phyloP scores from a whole-genome alignment of 2,329 filamentous ascomycete genomes.

The Epichloe coenophiala region DNA sequence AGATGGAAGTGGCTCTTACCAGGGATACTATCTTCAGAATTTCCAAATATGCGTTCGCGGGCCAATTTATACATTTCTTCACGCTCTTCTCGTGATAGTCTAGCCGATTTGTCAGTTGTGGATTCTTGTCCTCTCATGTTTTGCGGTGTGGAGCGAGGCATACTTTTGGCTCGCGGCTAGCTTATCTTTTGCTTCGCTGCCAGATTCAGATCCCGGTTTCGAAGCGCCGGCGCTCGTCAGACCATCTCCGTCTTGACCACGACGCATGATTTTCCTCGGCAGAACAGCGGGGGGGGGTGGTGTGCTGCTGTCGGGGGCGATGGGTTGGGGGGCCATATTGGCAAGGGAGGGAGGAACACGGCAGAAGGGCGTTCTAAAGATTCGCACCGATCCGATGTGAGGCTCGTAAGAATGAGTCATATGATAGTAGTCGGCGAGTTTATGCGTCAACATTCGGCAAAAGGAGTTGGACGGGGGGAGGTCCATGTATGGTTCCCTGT shows the following conservation, averaged over 20 bases:
- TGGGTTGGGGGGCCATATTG: slow-evolving; percentile 35
- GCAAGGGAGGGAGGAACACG: slow-evolving; percentile 56
- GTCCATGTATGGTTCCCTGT: slow-evolving; percentile 77
- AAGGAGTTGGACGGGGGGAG: slow-evolving; percentile 87
- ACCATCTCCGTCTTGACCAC: slow-evolving; percentile 52
- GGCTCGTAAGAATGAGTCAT: slow-evolving; percentile 90
- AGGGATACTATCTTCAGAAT: slow-evolving; percentile 50
- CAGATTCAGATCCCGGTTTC: slow-evolving; percentile 72
- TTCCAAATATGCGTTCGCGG: slow-evolving; percentile 79
- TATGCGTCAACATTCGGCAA: slow-evolving; percentile 87
- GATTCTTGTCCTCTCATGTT: neutral
- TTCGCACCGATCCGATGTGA: slow-evolving; percentile 72
- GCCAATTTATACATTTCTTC: slow-evolving; percentile 86
- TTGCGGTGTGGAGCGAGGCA: slow-evolving; percentile 8
- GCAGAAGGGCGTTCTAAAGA: slow-evolving; percentile 79
- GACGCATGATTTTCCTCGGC: slow-evolving; percentile 85
- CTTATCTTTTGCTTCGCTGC: slow-evolving; percentile 60
- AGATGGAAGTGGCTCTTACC: slow-evolving; percentile 20
- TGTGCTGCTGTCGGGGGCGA: slow-evolving; percentile 45
- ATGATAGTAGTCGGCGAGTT: slow-evolving; percentile 92
- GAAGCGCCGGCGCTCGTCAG: slow-evolving; percentile 58
- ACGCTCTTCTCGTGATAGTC: slow-evolving; percentile 72
- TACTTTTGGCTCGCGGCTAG: slow-evolving; percentile 43
- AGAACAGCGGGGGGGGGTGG: slow-evolving; percentile 56
- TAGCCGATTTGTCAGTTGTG: slow-evolving; percentile 9